A percentile compares a stretch with the other conserved stretches of the same genome.
Conservation (phyloP, 2,329 filamentous ascomycete species). For the Diaporthe sp. region DNA sequence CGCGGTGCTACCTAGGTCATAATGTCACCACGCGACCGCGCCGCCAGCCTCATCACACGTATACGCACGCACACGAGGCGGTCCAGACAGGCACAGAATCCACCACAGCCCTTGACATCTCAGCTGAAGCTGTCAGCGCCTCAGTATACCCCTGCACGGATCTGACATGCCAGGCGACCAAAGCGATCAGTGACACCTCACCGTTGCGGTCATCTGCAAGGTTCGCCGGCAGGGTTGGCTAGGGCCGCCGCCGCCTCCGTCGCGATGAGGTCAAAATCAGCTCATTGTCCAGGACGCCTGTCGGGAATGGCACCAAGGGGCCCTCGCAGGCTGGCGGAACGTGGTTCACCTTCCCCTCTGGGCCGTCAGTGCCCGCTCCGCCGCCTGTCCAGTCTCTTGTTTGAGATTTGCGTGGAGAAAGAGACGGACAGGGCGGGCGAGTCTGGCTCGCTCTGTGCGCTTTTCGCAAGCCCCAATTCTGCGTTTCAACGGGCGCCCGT, state of each 20-base stretch:
- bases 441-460: slow-evolving; percentile 27
- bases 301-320: background rate
- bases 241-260: slow-evolving; percentile 8
- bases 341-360: slow-evolving; percentile 15
- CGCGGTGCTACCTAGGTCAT: slow-evolving; percentile 18
- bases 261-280: slow-evolving; percentile 27
- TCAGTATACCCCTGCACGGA: slow-evolving; percentile 25
- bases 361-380: slow-evolving; percentile 9
- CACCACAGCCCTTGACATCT: slow-evolving; percentile 16
- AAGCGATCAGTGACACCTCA: slow-evolving; percentile 32
- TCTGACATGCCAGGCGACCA: slow-evolving; percentile 29
- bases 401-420: slow-evolving; percentile 25
- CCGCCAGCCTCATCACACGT: slow-evolving; percentile 29
- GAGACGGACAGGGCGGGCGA: slow-evolving; percentile 13
- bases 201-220: slow-evolving; percentile 30
- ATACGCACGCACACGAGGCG: slow-evolving; percentile 10
- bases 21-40: slow-evolving; percentile 16
- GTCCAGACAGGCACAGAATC: slow-evolving; percentile 3
- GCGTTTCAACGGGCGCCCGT: slow-evolving; percentile 29
- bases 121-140: slow-evolving; percentile 27
- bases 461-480: slow-evolving; percentile 18
- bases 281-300: slow-evolving; percentile 28
- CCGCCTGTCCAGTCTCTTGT: slow-evolving; percentile 2
- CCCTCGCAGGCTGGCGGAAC: background rate
- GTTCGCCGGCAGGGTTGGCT: slow-evolving; percentile 22